Evolutionary conservation across 1,284 basidiomycete genomes (phyloP).

Genomic region (Cutaneotrichosporon dermatis): DNA sequence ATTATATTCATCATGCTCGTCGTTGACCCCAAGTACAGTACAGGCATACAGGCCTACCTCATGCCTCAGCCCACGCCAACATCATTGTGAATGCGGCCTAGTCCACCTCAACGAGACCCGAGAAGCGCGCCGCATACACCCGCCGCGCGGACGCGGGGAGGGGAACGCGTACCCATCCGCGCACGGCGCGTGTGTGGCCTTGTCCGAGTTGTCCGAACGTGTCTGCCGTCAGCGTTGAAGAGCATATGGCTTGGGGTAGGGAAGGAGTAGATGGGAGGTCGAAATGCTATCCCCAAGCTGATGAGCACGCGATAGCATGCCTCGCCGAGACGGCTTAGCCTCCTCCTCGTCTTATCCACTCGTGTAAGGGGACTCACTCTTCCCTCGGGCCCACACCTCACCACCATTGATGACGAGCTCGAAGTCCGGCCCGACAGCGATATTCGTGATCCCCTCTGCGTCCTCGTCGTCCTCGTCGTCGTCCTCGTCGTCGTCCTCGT

Average conservation of each 20-base stretch:
- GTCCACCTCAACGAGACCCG: neutral
- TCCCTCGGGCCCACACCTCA: neutral
- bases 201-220: constrained; percentile 1
- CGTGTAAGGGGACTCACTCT: neutral
- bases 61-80: neutral
- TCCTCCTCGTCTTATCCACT: too few species aligned
- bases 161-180: neutral
- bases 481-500: neutral
- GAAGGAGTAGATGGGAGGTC: too few species aligned
- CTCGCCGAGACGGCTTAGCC: too few species aligned
- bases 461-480: neutral
- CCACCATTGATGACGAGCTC: neutral
- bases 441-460: neutral
- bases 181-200: neutral
- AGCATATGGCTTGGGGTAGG: too few species aligned
- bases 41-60: too few species aligned
- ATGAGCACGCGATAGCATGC: too few species aligned
- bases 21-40: too few species aligned
- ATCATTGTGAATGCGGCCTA: neutral
- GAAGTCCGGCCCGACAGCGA: neutral
- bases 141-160: neutral
- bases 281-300: too few species aligned
- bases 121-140: neutral
- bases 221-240: neutral
- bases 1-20: too few species aligned